Evolutionary conservation across 1,284 basidiomycete species (phyloP).

Genomic region (Amylostereum chailletii): DNA sequence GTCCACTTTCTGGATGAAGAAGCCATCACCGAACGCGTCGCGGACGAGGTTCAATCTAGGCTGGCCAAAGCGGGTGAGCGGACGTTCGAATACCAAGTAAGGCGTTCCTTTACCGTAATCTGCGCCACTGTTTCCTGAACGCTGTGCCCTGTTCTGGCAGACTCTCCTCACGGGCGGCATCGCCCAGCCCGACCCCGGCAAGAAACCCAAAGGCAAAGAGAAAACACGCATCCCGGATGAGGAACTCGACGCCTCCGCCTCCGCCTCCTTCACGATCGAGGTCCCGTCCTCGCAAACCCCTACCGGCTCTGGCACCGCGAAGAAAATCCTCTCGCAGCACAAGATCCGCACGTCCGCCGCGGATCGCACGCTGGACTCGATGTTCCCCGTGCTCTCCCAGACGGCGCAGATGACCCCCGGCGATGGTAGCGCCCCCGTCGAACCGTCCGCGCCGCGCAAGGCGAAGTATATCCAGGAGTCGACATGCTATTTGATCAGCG

Average conservation of each 20-base stretch:
- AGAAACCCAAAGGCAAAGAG: conserved; percentile 38
- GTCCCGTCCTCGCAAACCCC: too few species aligned
- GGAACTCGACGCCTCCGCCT: conserved; percentile 18
- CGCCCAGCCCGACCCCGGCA: conserved; percentile 22
- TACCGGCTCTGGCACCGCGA: conserved; percentile 7
- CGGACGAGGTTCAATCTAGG: conserved; percentile 61
- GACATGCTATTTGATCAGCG: conserved; percentile 74
- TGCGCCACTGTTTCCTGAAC: not conserved
- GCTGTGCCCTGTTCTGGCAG: conserved; percentile 23
- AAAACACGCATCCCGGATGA: conserved; percentile 26
- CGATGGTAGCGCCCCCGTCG: conserved; percentile 2
- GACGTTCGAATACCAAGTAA: conserved; percentile 78
- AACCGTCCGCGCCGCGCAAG: conserved; percentile 12
- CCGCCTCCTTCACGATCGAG: too few species aligned
- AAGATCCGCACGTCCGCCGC: conserved; percentile 88
- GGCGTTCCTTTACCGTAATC: conserved; percentile 4
- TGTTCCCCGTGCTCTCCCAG: conserved; percentile 66
- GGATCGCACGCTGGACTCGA: conserved; percentile 88
- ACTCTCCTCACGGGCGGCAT: conserved; percentile 54
- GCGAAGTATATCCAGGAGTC: conserved; percentile 68
- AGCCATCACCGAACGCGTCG: conserved; percentile 73
- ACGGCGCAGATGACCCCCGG: conserved; percentile 22
- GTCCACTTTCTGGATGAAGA: conserved; percentile 96
- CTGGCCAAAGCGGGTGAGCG: conserved; percentile 66
- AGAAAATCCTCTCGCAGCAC: conserved; percentile 66